These are phyloP conservation scores for Vigna unguiculata DNA, from an alignment of 306 rosid genomes.

Conservation along the genomic window DNA sequence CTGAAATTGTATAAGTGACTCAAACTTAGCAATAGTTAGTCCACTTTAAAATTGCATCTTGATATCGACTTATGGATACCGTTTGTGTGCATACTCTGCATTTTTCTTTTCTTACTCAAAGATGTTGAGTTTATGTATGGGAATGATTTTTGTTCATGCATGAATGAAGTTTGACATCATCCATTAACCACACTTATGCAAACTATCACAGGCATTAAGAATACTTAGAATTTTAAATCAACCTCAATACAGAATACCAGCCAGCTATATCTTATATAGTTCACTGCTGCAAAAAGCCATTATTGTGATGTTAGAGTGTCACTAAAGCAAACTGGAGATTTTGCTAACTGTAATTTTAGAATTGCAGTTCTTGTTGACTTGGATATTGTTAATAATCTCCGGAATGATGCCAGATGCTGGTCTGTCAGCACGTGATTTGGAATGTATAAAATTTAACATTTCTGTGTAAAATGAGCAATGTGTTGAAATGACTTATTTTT, in stretches of 20 bases:
- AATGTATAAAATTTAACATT: neutral
- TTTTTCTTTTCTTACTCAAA: slow-evolving; percentile 23
- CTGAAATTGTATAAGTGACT: neutral
- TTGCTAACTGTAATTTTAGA: neutral
- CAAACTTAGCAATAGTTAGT: slow-evolving; percentile 19
- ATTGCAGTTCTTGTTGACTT: slow-evolving; percentile 10
- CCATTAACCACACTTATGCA: slow-evolving; percentile 4
- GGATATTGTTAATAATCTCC: slow-evolving; percentile 21
- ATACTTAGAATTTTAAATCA: slow-evolving; percentile 17
- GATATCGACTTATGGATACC: slow-evolving; percentile 22
- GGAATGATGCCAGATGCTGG: slow-evolving; percentile 7
- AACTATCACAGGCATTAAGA: neutral
- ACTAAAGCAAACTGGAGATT: neutral
- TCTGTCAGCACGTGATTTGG: slow-evolving; percentile 23
- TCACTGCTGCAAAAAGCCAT: slow-evolving; percentile 7
- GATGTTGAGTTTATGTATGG: slow-evolving; percentile 10
- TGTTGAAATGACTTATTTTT: neutral
- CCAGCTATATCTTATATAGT: slow-evolving; percentile 2
- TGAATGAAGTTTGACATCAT: neutral
- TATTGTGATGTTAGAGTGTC: slow-evolving; percentile 5
- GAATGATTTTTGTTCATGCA: slow-evolving; percentile 1
- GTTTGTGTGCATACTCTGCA: slow-evolving; percentile 36
- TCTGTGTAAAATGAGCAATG: slow-evolving; percentile 11
- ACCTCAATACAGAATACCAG: neutral
- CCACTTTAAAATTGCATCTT: slow-evolving; percentile 12